Conservation (phyloP, 2,329 filamentous ascomycete genomes). For the Diaporthe citrichinensis region DNA sequence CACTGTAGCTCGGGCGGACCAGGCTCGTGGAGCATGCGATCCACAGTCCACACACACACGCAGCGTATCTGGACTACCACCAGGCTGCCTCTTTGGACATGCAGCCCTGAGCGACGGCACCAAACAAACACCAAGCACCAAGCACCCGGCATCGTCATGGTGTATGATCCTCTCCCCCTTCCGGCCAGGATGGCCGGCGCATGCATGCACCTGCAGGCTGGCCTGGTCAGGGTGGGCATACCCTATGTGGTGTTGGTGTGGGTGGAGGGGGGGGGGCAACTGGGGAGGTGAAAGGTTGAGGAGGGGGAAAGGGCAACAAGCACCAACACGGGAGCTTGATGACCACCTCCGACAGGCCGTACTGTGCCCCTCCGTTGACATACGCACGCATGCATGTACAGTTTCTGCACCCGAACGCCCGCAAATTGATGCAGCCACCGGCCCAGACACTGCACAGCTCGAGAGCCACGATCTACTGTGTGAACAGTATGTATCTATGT, state of each 20-base stretch:
- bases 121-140: constrained; percentile 3
- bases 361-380: not conserved
- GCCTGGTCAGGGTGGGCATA: constrained; percentile 3
- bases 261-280: not conserved
- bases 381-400: not conserved
- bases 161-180: not conserved
- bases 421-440: constrained; percentile 19
- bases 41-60: not conserved
- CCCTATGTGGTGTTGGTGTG: not conserved
- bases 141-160: constrained; percentile 19
- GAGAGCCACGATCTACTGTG: not conserved
- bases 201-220: constrained; percentile 18
- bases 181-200: not conserved
- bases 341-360: constrained; percentile 2
- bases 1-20: not conserved
- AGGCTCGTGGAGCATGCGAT: not conserved
- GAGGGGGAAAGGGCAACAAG: not conserved
- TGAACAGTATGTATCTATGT: not conserved
- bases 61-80: not conserved
- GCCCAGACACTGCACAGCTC: constrained; percentile 9
- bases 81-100: constrained; percentile 23
- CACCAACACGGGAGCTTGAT: not conserved
- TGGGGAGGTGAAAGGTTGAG: not conserved
- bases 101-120: not conserved
- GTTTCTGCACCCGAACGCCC: not conserved